A percentile compares a stretch with the other conserved stretches of the same genome.
Evolutionary conservation across 495 filamentous ascomycete species (phyloP).

Genomic region (Clohesyomyces aquaticus): DNA sequence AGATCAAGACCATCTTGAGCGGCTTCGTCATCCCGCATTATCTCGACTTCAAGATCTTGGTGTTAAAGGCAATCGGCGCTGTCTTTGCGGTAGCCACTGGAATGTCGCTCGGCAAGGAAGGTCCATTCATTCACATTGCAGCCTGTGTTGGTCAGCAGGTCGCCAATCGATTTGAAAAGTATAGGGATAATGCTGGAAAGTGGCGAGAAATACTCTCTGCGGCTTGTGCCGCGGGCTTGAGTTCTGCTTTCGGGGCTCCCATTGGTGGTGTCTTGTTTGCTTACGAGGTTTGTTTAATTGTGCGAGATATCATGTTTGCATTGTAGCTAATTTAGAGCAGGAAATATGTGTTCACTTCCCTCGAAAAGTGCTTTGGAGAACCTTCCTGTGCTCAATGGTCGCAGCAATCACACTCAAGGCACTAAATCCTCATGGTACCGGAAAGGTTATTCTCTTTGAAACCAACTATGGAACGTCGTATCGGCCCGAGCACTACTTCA

Average conservation of each 20-base stretch:
- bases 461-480: conserved; percentile 59
- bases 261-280: background rate
- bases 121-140: conserved; percentile 62
- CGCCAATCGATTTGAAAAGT: conserved; percentile 55
- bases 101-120: conserved; percentile 62
- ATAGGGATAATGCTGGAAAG: conserved; percentile 55
- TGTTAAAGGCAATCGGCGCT: conserved; percentile 59
- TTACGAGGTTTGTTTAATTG: conserved; percentile 56
- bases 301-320: conserved; percentile 48
- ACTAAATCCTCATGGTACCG: conserved; percentile 59
- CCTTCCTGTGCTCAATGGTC: conserved; percentile 59
- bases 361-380: conserved; percentile 58
- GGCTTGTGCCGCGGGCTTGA: conserved; percentile 57
- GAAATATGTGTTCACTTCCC: conserved; percentile 59
- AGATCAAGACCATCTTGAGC: conserved; percentile 62
- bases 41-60: conserved; percentile 56
- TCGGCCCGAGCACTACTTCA: conserved; percentile 55
- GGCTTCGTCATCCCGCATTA: conserved; percentile 61
- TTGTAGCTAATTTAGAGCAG: background rate
- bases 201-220: conserved; percentile 59
- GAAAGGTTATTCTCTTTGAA: conserved; percentile 60
- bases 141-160: conserved; percentile 59
- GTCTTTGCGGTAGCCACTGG: conserved; percentile 59
- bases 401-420: conserved; percentile 56
- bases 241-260: conserved; percentile 51